phyloP scores from a whole-genome alignment of 331 rosid genomes.

The Telfairia occidentalis region DNA sequence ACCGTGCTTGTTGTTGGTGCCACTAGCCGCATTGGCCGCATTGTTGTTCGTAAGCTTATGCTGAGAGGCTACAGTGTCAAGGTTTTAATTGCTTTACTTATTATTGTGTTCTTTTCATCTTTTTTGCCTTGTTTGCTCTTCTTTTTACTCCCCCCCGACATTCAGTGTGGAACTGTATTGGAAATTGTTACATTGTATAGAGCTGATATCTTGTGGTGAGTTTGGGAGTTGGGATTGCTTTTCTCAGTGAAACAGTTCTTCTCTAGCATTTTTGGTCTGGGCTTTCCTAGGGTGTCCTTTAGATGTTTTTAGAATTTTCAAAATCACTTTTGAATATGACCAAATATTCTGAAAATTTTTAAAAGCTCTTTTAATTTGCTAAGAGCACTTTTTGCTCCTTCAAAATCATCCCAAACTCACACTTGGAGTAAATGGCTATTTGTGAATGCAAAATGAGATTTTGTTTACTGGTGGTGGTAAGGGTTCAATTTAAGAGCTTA shows the following conservation, averaged over 20 bases:
- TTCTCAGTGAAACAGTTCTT: background rate
- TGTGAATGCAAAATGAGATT: background rate
- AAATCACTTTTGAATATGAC: background rate
- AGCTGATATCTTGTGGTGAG: background rate
- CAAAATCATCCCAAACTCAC: background rate
- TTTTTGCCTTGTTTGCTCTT: background rate
- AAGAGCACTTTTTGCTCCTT: background rate
- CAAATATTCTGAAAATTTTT: background rate
- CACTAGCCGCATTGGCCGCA: constrained; percentile 82
- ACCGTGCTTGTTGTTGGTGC: constrained; percentile 95
- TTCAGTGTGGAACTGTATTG: background rate
- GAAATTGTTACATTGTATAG: background rate
- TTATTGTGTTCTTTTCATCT: background rate
- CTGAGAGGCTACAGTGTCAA: constrained; percentile 83
- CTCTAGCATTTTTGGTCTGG: background rate
- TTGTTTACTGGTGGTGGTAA: background rate
- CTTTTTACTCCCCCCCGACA: background rate
- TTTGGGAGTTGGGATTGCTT: background rate
- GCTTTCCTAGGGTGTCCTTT: background rate
- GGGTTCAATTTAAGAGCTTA: background rate
- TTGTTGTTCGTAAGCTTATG: constrained; percentile 86
- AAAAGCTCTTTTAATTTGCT: background rate
- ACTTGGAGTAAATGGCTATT: background rate
- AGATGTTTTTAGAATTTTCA: background rate
- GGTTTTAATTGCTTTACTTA: constrained; percentile 23